Percentiles rank a stretch among this genome's conserved stretches.
Evolutionary conservation across 2,329 filamentous ascomycete genomes (phyloP).

Genomic region (Intubia oerlemansii): DNA sequence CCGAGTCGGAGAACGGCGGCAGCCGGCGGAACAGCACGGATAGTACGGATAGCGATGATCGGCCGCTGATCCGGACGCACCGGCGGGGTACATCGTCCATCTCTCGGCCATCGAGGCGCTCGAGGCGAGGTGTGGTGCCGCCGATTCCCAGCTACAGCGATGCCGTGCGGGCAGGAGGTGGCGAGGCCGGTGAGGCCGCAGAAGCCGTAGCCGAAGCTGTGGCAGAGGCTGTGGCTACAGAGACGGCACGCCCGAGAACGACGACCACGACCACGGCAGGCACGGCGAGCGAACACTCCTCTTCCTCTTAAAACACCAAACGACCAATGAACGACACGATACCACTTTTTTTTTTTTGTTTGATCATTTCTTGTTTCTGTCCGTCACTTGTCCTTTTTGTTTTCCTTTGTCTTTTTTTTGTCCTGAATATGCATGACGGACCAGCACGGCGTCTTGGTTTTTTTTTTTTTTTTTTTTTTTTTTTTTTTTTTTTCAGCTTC

Average conservation of each 20-base stretch:
- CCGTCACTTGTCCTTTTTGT: not conserved
- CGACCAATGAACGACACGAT: constrained; percentile 10
- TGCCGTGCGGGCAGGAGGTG: constrained; percentile 41
- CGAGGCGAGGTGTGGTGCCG: too few species aligned
- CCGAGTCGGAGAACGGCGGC: constrained; percentile 33
- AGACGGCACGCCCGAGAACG: constrained; percentile 13
- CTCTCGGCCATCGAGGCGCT: too few species aligned
- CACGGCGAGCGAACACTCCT: too few species aligned
- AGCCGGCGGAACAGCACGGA: constrained; percentile 35
- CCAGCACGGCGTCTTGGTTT: not conserved
- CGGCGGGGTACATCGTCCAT: constrained; percentile 28
- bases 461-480: not conserved
- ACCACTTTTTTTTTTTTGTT: constrained; percentile 5
- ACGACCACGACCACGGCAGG: not conserved
- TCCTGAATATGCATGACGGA: not conserved
- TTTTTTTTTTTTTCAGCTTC: not conserved
- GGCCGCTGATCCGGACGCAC: constrained; percentile 27
- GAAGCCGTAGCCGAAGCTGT: too few species aligned
- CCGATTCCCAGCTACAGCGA: constrained; percentile 73
- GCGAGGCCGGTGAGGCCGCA: too few species aligned
- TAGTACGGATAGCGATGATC: constrained; percentile 33
- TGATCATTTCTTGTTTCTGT: constrained; percentile 1
- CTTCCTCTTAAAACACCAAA: constrained; percentile 2
- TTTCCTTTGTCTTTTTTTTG: not conserved
- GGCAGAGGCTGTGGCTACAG: constrained; percentile 23